A percentile compares a stretch with the other conserved stretches of the same genome.
These are phyloP conservation scores for Claviceps pazoutovae DNA, from an alignment of 2,329 filamentous ascomycete species.

Conservation along the genomic window DNA sequence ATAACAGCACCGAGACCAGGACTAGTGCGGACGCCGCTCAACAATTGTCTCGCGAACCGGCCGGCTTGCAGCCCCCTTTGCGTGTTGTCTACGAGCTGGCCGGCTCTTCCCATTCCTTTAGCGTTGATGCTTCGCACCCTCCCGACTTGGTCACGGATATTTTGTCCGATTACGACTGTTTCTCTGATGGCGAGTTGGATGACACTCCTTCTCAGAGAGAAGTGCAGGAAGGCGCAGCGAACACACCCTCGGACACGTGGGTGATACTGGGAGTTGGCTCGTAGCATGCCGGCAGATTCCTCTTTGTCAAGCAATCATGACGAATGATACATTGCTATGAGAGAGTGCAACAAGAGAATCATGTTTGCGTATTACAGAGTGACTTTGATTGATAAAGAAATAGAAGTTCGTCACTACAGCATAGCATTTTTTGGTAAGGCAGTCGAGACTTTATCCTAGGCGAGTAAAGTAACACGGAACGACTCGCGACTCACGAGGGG, in stretches of 20 bases:
- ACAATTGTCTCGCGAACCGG: slow-evolving; percentile 5
- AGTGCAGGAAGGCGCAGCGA: slow-evolving; percentile 15
- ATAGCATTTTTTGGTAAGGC: no score
- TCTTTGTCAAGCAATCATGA: no score
- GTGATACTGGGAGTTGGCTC: slow-evolving; percentile 32
- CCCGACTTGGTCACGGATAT: slow-evolving; percentile 21
- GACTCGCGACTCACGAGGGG: no score
- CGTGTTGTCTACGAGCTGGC: slow-evolving; percentile 27
- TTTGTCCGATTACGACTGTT: slow-evolving; percentile 23
- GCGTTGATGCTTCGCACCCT: slow-evolving; percentile 22
- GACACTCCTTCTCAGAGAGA: slow-evolving; percentile 17
- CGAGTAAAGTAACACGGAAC: no score
- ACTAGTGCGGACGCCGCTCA: slow-evolving; percentile 6
- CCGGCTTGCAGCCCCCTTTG: slow-evolving; percentile 17
- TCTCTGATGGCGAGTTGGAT: slow-evolving; percentile 23
- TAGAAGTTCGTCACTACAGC: no score
- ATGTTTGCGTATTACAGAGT: no score
- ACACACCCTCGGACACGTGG: slow-evolving; percentile 23
- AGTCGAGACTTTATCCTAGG: no score
- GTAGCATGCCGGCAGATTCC: slow-evolving; percentile 23
- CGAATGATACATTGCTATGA: slow-evolving; percentile 4
- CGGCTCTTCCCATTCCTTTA: slow-evolving; percentile 18
- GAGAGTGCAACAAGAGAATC: no score
- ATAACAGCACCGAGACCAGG: slow-evolving; percentile 9
- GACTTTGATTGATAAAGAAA: no score